phyloP scores from a whole-genome alignment of 805 yeast species.

The Wickerhamomyces rabaulensis region DNA sequence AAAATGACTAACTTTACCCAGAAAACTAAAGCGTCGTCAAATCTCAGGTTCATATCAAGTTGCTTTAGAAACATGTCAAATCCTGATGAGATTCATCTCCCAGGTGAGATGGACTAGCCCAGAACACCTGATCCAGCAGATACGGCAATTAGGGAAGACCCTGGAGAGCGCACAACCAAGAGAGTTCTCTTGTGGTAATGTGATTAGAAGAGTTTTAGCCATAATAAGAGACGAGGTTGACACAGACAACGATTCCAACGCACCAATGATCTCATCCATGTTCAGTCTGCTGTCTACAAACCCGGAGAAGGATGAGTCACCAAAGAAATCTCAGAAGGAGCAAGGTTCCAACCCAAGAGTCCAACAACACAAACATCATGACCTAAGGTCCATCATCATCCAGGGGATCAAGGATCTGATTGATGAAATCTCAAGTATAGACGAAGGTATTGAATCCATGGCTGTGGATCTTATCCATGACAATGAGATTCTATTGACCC shows the following conservation, averaged over 20 bases:
- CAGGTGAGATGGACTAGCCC: constrained; percentile 83
- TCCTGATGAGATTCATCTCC: constrained; percentile 82
- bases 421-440: constrained; percentile 85
- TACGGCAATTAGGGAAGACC: constrained; percentile 67
- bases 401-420: constrained; percentile 90
- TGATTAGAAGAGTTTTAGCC: constrained; percentile 83
- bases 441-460: constrained; percentile 87
- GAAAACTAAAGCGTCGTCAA: constrained; percentile 76
- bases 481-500: constrained; percentile 77
- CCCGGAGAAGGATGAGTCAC: constrained; percentile 11
- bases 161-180: constrained; percentile 81
- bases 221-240: constrained; percentile 82
- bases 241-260: constrained; percentile 29
- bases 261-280: constrained; percentile 75
- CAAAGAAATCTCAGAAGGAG: constrained; percentile 17
- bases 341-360: constrained; percentile 16
- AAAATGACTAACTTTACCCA: constrained; percentile 5
- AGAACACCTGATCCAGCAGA: constrained; percentile 63
- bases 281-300: constrained; percentile 71
- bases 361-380: constrained; percentile 34
- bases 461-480: constrained; percentile 93
- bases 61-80: constrained; percentile 83
- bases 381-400: constrained; percentile 77
- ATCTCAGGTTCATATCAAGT: constrained; percentile 73
- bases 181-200: constrained; percentile 85